Evolutionary conservation across 352 stramenopile species (phyloP).

Genomic region (Phytophthora citricola): DNA sequence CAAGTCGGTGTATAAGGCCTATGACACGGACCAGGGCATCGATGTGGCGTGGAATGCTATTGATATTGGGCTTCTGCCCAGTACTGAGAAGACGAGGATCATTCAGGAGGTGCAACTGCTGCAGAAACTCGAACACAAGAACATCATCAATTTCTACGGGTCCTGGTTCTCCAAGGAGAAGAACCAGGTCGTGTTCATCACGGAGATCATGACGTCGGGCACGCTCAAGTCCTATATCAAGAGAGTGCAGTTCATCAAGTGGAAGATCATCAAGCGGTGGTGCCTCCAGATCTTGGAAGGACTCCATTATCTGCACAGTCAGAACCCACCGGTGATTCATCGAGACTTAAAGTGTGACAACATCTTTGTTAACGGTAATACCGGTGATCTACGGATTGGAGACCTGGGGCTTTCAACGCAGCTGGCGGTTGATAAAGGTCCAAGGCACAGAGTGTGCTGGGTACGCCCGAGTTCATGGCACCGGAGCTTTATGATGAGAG

Average conservation of each 20-base stretch:
- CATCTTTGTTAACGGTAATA: constrained; percentile 99
- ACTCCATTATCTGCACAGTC: constrained; percentile 92
- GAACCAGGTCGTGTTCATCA: constrained; percentile 99
- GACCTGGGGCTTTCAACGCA: constrained; percentile 95
- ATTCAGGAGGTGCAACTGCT: constrained; percentile 98
- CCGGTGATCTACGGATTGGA: constrained; percentile 97
- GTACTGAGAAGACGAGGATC: constrained; percentile 95
- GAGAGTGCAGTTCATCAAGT: constrained; percentile 98
- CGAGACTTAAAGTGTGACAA: constrained; percentile 96
- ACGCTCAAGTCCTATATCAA: constrained; percentile 97
- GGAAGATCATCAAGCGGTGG: constrained; percentile 99
- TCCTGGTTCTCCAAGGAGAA: constrained; percentile 98
- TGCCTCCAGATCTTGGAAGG: constrained; percentile 97
- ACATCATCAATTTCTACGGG: constrained; percentile 99
- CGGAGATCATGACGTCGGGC: constrained; percentile 98
- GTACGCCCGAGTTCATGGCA: constrained; percentile 99
- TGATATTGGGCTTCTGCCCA: constrained; percentile 95
- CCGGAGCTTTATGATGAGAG: constrained; percentile 99
- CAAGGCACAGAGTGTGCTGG: constrained; percentile 93
- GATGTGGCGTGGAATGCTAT: constrained; percentile 99
- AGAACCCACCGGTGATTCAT: constrained; percentile 92
- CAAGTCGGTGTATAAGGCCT: constrained; percentile 94
- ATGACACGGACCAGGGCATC: constrained; percentile 99
- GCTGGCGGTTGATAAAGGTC: constrained; percentile 78
- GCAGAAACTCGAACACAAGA: constrained; percentile 97